phyloP scores from a whole-genome alignment of 306 rosid genomes.

The Comarum palustre region DNA sequence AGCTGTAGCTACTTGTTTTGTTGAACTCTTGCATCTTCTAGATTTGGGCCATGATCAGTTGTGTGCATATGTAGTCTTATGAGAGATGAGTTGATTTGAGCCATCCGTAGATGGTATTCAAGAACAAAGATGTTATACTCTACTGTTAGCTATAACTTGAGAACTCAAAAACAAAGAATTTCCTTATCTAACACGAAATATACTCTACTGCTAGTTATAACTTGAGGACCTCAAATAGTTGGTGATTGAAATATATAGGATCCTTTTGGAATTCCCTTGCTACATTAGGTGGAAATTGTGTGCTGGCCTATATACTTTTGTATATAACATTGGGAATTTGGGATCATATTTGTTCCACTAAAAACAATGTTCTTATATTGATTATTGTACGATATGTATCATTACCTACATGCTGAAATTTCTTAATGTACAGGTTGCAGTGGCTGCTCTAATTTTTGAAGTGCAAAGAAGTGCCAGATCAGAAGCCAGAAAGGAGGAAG shows the following conservation, averaged over 20 bases:
- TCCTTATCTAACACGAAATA: neutral
- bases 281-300: neutral
- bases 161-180: neutral
- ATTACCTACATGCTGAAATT: conserved; percentile 15
- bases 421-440: conserved; percentile 65
- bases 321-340: neutral
- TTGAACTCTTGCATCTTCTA: conserved; percentile 4
- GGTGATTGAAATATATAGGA: neutral
- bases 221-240: neutral
- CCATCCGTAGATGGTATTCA: neutral
- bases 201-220: neutral
- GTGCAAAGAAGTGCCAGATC: conserved; percentile 91
- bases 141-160: neutral
- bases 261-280: neutral
- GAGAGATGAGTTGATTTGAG: neutral
- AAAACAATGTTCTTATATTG: conserved; percentile 8
- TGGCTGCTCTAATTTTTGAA: conserved; percentile 64
- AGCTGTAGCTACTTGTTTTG: conserved; percentile 1
- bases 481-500: conserved; percentile 88
- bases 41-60: neutral
- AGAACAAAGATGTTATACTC: neutral
- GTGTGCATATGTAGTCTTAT: neutral
- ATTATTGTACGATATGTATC: neutral
- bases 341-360: conserved; percentile 3
- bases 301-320: neutral